Base-by-base conservation (phyloP, 2,329 filamentous ascomycete genomes). In the Chlorencoelia australis region DNA sequence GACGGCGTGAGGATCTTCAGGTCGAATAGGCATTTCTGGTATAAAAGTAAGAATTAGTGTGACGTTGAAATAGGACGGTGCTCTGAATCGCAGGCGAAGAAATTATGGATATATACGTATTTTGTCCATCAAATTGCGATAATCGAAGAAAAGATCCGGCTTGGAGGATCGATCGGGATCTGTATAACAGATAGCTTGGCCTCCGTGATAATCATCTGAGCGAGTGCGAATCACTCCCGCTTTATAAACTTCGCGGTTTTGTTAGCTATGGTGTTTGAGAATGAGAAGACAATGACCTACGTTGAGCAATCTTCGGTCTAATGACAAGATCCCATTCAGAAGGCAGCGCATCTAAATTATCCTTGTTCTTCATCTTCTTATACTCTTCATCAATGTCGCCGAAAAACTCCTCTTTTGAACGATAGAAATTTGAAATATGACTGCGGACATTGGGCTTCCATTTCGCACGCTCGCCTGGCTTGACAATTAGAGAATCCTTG, bases 81-180 rank as follows among this genome's bases (percentile, higher is more conserved):
- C n/a, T n/a, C n/a, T n/a, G n/a, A n/a, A n/a, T n/a, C n/a, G n/a
- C n/a, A n/a, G n/a, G n/a, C n/a, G n/a, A n/a, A n/a, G n/a, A n/a
- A n/a, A n/a, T n/a, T n/a, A n/a, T n/a, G n/a, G n/a, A n/a, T n/a
- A n/a, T n/a, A n/a, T n/a, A n/a, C n/a, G n/a, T 6, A 49, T 41
- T 2, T 46, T 45, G 1, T 51, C 37, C 4, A 50, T 40, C 4
- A 31, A 47, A 29, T 17, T 56, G 50, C 45, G 35, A 44, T 56
- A 66, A 47, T 66, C 62, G 42, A 68, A 59, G 54, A 63, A 69
- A 13, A 69, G 46, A 39, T 69, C 64, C 26, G 53, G 48, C 2
- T 47, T 49, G 1, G 49, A 51, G 7, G 25, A 31, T n/a, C 59
- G 56, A 37, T 47, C 47, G 1, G 58, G 53, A 33, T 68, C 64